Conservation (phyloP, 1,284 basidiomycete species). For the Apiotrichum akiyoshidainum region DNA sequence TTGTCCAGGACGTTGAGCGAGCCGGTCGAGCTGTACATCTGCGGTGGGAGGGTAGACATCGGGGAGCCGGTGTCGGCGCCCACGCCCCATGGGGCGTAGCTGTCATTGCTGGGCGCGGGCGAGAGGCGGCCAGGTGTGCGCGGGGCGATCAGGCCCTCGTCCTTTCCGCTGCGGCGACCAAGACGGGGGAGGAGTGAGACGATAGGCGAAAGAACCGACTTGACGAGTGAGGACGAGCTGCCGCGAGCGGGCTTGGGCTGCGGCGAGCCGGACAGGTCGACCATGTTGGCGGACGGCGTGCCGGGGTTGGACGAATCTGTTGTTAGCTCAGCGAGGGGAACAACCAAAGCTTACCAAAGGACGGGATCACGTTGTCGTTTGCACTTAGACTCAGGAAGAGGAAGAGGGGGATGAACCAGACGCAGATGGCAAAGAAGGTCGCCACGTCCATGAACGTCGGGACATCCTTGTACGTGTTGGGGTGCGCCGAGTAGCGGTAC, state of each 20-base stretch:
- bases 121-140: conserved; percentile 50
- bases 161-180: conserved; percentile 25
- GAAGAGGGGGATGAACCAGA: conserved; percentile 88
- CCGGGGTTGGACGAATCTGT: conserved; percentile 54
- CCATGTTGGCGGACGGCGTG: conserved; percentile 22
- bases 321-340: conserved; percentile 63
- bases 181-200: conserved; percentile 43
- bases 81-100: conserved; percentile 16
- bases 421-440: conserved; percentile 54
- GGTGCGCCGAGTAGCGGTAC: conserved; percentile 53
- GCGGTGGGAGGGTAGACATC: neutral
- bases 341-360: conserved; percentile 54
- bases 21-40: neutral
- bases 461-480: neutral
- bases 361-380: conserved; percentile 87
- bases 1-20: conserved; percentile 2
- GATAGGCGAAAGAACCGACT: conserved; percentile 59
- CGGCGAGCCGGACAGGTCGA: conserved; percentile 32
- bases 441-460: conserved; percentile 21
- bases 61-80: conserved; percentile 2
- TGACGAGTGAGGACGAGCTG: conserved; percentile 60
- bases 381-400: conserved; percentile 89
- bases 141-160: conserved; percentile 63
- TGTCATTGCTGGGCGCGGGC: conserved; percentile 27
- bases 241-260: neutral